Evolutionary conservation across 192 early-diverging fungal genomes (phyloP), one percentile per base, ranked within the genome.

Genomic region (Coemansia sp.): DNA sequence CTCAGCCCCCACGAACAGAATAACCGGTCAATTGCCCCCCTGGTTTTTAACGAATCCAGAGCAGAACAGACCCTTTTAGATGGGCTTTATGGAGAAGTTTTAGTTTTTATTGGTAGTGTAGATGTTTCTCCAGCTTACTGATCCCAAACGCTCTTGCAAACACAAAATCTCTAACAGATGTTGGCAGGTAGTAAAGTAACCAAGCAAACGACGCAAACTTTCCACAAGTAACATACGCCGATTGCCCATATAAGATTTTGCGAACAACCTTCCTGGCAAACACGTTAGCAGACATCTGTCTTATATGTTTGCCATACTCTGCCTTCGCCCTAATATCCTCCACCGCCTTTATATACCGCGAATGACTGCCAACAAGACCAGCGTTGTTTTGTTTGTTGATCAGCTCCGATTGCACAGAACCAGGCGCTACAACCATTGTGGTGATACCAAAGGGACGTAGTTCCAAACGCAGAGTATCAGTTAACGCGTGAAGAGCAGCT

Each of bases 381-480:
- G 67, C 50, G 3, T 57, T 63, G 17, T 48, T 55, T 32, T 76
- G 75, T 30, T 76, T 84, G 28, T 72, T 67, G 20, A 83, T 86
- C 56, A 91, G 69, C 60, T 91, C 87, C 49, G 89, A 90, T 55
- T 66, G 81, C 70, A 90, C 84, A 0, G 77, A 85, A 28, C 89
- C 89, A 3, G 89, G 89, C 1, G 86, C 84, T 17, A 90, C 63
- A 25, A 89, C 75, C 14, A 82, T 66, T 5, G 87, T 89, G 14
- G 77, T 42, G 7, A 91, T 69, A 51, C 77, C 76, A 56, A 91
- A 91, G 1, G 89, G 88, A 5, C 70, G 69, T 45, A 91, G 69
- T 61, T 91, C 90, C 73, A 87, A 70, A 17, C 89, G 83, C 64
- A 91, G 48, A 0, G 79, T 68, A 61, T 91, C 89, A 0, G 90